Percentiles rank a stretch among this genome's conserved stretches.
phyloP scores from a whole-genome alignment of 2,329 filamentous ascomycete genomes.

The Paecilomyces niveus region DNA sequence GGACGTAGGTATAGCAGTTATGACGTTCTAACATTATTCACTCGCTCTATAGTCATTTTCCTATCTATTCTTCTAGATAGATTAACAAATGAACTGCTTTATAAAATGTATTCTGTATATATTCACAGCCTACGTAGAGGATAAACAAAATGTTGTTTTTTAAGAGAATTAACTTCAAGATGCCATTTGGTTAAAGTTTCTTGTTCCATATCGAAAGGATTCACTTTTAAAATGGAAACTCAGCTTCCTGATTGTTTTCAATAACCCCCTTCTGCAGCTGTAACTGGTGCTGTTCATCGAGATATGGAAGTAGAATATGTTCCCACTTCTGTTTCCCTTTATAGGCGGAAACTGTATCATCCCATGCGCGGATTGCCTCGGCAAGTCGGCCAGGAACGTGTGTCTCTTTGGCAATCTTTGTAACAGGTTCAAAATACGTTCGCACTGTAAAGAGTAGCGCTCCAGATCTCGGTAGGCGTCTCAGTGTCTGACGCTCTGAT shows the following conservation, averaged over 20 bases:
- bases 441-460: neutral
- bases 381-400: slow-evolving; percentile 3
- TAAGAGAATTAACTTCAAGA: neutral
- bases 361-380: slow-evolving; percentile 4
- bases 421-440: neutral
- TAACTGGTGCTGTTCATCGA: neutral
- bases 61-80: no score
- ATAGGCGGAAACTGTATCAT: slow-evolving; percentile 4
- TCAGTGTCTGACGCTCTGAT: slow-evolving; percentile 5
- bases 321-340: slow-evolving; percentile 9
- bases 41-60: no score
- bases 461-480: slow-evolving; percentile 2
- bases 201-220: neutral
- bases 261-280: neutral
- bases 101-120: no score
- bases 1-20: no score
- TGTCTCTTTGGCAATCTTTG: neutral
- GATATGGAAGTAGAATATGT: slow-evolving; percentile 1
- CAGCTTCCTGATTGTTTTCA: neutral
- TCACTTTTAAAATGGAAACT: neutral
- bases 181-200: neutral
- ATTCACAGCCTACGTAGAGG: no score
- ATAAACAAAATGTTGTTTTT: neutral
- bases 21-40: no score
- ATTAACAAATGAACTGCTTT: no score